Percentiles rank a stretch among this genome's conserved stretches.
Evolutionary conservation across 1,284 basidiomycete genomes (phyloP).

Genomic region (Mixia osmundae): DNA sequence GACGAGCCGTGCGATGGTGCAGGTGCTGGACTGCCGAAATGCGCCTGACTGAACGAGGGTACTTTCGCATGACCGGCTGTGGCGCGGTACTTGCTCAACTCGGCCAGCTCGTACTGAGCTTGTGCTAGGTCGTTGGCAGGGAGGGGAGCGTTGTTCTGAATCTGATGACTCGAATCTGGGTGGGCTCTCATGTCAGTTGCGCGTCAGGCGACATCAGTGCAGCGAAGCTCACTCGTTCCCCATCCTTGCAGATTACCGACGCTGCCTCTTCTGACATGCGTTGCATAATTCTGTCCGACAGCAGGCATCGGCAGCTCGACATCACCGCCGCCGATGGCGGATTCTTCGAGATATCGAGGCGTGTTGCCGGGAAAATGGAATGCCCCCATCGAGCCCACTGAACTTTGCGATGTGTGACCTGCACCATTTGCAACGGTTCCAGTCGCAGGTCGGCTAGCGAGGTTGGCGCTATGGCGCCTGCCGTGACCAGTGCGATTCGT

Average conservation of each 20-base stretch:
- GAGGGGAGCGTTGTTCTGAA: conserved; percentile 7
- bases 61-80: conserved; percentile 90
- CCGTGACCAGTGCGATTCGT: too few relatives aligned
- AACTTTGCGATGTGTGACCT: too few relatives aligned
- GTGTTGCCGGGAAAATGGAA: too few relatives aligned
- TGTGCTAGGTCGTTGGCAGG: conserved; percentile 22
- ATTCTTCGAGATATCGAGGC: too few relatives aligned
- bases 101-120: conserved; percentile 73
- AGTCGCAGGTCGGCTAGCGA: too few relatives aligned
- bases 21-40: conserved; percentile 21
- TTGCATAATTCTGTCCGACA: too few relatives aligned
- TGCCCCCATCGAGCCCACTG: too few relatives aligned
- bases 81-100: conserved; percentile 87
- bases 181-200: not conserved
- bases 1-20: conserved; percentile 33
- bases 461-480: too few relatives aligned
- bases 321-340: too few relatives aligned
- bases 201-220: not conserved
- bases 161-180: conserved; percentile 5
- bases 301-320: too few relatives aligned
- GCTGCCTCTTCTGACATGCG: conserved; percentile 4
- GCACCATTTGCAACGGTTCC: too few relatives aligned
- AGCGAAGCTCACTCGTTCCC: conserved; percentile 8
- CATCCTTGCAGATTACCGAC: conserved; percentile 7
- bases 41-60: conserved; percentile 90